Evolutionary conservation across 2,329 filamentous ascomycete species (phyloP), one percentile per base, ranked within the genome.

Genomic region (Coniella lustricola): DNA sequence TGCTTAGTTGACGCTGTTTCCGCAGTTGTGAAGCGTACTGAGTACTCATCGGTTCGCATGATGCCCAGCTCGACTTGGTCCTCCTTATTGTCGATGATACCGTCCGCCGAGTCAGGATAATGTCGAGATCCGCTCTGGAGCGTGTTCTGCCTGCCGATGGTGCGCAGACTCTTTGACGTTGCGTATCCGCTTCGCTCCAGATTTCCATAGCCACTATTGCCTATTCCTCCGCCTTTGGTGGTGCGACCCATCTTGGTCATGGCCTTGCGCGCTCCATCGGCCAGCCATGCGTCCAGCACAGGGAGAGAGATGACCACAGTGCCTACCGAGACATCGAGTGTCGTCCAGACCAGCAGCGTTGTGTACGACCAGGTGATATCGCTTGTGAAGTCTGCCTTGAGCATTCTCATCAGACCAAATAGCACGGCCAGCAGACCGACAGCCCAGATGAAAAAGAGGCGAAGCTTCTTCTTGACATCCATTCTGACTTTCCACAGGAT

Each of bases 401-500:
- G 52, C 38, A 61, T 57, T 33, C 62, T 56, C 49, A 67, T 50
- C 0, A 66, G 52, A 9, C 56, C 59, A 16, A 60, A 62, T 33
- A 66, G 49, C 32, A 62, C 61, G 22, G 59, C 58, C 32, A 65
- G 47, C 10, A 57, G 54, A 10, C 65, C 64, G 21, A 61, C 56
- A 10, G 50, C 56, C 57, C 66, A 67, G 29, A 66, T 57, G 17
- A 60, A 29, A 40, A 60, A 63, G 2, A 67, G 53, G 7, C 63
- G 56, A 12, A 55, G 32, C 43, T 65, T 67, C 29, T 59, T 64
- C 7, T 44, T 44, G 21, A 46, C 54, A 1, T 57, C 52, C 56
- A 67, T 64, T 12, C 54, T 53, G 2, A 67, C 58, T 31, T 59
- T 60, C 62, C 60, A 67, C 4, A 67, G 49, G 1, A 67, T 60